phyloP scores from a whole-genome alignment of 1,284 basidiomycete genomes.

The Trametes pubescens region DNA sequence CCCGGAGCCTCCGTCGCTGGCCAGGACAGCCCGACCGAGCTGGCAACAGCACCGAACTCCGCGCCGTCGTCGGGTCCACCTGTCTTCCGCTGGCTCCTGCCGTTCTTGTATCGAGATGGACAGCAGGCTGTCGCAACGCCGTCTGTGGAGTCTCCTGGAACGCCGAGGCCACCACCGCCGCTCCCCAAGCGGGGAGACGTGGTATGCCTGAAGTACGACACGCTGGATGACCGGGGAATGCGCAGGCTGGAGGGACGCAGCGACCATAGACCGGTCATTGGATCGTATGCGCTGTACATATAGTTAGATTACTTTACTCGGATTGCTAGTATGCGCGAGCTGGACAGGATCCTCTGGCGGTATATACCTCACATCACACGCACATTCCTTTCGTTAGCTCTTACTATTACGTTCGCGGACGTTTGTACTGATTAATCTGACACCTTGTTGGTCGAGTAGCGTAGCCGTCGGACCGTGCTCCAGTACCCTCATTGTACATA shows the following conservation, averaged over 20 bases:
- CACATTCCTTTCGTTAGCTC: constrained; percentile 7
- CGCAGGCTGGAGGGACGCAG: constrained; percentile 77
- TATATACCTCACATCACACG: constrained; percentile 12
- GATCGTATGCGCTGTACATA: constrained; percentile 71
- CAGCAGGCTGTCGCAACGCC: constrained; percentile 12
- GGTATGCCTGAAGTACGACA: constrained; percentile 73
- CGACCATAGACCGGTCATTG: constrained; percentile 83
- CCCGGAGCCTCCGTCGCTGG: constrained; percentile 2
- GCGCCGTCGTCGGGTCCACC: constrained; percentile 46
- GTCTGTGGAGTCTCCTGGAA: constrained; percentile 39
- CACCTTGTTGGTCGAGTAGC: constrained; percentile 3
- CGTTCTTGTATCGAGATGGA: constrained; percentile 51
- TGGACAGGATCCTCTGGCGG: constrained; percentile 4
- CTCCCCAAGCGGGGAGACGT: constrained; percentile 65
- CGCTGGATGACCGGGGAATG: constrained; percentile 82
- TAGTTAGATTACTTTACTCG: constrained; percentile 38
- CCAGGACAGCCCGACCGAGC: constrained; percentile 15
- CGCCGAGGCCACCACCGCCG: constrained; percentile 35
- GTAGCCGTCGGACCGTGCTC: background rate
- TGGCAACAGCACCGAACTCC: constrained; percentile 25
- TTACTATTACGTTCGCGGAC: constrained; percentile 4
- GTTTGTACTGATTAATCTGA: constrained; percentile 13
- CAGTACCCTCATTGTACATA: background rate
- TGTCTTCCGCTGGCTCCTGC: constrained; percentile 64
- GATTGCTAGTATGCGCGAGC: background rate